Base-by-base conservation (phyloP, 2,329 filamentous ascomycete genomes). In the Waltergamsia citrina region DNA sequence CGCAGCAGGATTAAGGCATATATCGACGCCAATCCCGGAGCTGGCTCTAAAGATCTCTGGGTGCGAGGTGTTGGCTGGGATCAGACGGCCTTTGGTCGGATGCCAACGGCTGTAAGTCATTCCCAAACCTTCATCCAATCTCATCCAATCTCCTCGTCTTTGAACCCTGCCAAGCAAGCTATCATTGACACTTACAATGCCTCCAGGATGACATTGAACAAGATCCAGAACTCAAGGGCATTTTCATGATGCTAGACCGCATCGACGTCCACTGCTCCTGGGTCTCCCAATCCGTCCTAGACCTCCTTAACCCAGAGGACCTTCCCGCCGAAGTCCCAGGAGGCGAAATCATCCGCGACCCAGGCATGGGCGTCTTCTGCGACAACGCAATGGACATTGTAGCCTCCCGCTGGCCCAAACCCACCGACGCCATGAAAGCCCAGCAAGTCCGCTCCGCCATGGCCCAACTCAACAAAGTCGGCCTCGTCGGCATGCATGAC, bases 371-470 rank as follows among this genome's bases (percentile, higher is more conserved):
- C 27, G 78, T 84, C 8, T 83, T 84, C 44, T 85, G 80, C 48
- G 79, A 85, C 52, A 83, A 83, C 47, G 78, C 79, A 17, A 81
- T 83, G 69, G 73, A 78, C 28, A 52, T 78, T 33, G 64, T 81
- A 23, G 59, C 64, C 37, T 54, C 61, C 3, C 44, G 71, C 14
- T 79, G 74, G 60, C 77, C 78, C 2, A 67, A 67, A 37, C 74
- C 76, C 0, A 60, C 59, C 29, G 53, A 52, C 5, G 60, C 62
- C n/a, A 65, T 63, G 42, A 79, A 74, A 46, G 60, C 63, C 5
- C 53, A 50, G 17, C 77, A 71, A 39, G 53, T 83, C 36, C 64
- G 62, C 32, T 67, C 68, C 6, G 79, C 79, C 10, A 80, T 83
- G 71, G 49, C 46, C 10, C 67, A 68, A 33, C 58, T 85, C 31